Percentiles rank a stretch among this genome's conserved stretches.
Conservation (phyloP, 140 eudicot species). For the Cichorium intybus region DNA sequence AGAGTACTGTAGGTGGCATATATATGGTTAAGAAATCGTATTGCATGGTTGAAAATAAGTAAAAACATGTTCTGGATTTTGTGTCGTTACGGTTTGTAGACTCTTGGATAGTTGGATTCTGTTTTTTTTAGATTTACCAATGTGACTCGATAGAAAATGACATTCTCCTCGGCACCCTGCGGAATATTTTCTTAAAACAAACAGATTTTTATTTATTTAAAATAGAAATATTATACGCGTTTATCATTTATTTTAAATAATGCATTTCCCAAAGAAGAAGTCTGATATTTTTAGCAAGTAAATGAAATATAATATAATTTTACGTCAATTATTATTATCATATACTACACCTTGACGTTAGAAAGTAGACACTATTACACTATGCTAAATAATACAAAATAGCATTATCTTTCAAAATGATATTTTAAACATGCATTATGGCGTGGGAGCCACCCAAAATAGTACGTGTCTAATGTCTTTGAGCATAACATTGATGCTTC, state of each 20-base stretch:
- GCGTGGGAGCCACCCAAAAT: conserved; percentile 15
- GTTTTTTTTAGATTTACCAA: neutral
- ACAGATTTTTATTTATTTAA: neutral
- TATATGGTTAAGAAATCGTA: neutral
- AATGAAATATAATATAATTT: too few species aligned
- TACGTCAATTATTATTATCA: neutral
- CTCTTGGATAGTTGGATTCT: neutral
- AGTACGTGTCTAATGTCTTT: neutral
- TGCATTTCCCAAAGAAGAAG: neutral
- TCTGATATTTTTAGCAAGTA: too few species aligned
- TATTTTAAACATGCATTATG: neutral
- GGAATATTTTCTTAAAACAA: neutral
- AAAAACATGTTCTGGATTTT: conserved; percentile 3
- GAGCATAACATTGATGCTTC: conserved; percentile 2
- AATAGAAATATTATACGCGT: neutral
- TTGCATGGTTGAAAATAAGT: conserved; percentile 17
- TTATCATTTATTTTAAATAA: neutral
- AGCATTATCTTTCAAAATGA: neutral
- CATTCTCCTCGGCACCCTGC: neutral
- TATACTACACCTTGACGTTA: neutral
- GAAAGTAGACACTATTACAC: neutral
- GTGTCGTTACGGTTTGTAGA: conserved; percentile 5
- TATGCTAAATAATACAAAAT: neutral
- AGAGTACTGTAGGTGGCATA: neutral
- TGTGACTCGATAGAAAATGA: neutral